Evolutionary conservation across 768 basidiomycete genomes (phyloP).

Genomic region (Russula virescens): DNA sequence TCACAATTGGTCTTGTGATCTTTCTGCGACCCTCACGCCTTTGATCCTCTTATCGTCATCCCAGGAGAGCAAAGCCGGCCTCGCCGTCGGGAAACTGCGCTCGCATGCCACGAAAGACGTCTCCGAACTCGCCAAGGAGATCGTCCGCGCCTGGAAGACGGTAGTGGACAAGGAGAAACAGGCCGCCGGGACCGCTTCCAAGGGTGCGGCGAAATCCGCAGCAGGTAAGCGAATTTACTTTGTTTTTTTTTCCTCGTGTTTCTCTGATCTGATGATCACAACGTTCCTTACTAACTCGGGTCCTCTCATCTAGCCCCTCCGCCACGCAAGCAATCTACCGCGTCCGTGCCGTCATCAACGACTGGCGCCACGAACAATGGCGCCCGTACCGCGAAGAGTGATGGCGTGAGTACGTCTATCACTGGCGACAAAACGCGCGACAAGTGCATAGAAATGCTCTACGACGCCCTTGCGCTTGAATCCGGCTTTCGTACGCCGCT

Average conservation of each 20-base stretch:
- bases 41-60: not conserved
- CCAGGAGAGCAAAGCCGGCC: conserved; percentile 86
- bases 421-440: conserved; percentile 75
- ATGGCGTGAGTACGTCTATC: conserved; percentile 52
- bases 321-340: conserved; percentile 14
- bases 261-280: conserved; percentile 22
- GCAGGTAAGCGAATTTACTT: conserved; percentile 34
- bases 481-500: conserved; percentile 75
- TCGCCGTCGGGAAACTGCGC: conserved; percentile 89
- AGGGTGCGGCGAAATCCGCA: conserved; percentile 29
- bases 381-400: conserved; percentile 58
- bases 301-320: conserved; percentile 7
- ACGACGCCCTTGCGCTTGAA: conserved; percentile 85
- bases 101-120: conserved; percentile 67
- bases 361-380: conserved; percentile 31
- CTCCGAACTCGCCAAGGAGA: conserved; percentile 78
- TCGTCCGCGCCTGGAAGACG: conserved; percentile 89
- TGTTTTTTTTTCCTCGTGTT: too few species aligned
- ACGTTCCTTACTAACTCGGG: too few species aligned
- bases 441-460: conserved; percentile 83
- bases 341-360: conserved; percentile 13
- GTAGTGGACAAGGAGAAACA: conserved; percentile 64
- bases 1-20: conserved; percentile 30
- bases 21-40: not conserved
- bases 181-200: conserved; percentile 37